Percentiles rank a stretch among this genome's conserved stretches.
These are phyloP conservation scores for Actinomucor elegans DNA, from an alignment of 371 early-diverging fungal species.

Conservation along the genomic window DNA sequence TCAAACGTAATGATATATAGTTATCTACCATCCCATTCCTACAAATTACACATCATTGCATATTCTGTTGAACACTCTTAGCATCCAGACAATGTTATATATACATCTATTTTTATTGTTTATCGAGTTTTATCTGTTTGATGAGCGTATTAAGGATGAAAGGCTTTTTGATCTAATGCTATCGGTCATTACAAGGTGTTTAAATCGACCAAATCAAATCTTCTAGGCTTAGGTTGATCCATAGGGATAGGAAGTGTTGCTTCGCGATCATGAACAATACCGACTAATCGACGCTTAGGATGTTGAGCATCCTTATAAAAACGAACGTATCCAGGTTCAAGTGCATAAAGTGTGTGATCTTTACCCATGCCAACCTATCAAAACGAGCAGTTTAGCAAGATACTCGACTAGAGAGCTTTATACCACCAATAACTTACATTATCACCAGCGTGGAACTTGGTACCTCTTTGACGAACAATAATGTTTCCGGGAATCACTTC, in stretches of 20 bases:
- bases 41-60: too few relatives aligned
- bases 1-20: too few relatives aligned
- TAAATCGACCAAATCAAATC: slow-evolving; percentile 72
- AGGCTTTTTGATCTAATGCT: neutral
- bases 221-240: slow-evolving; percentile 69
- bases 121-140: neutral
- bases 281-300: slow-evolving; percentile 75
- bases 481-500: slow-evolving; percentile 87
- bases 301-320: slow-evolving; percentile 77
- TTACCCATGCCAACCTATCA: slow-evolving; percentile 85
- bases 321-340: slow-evolving; percentile 82
- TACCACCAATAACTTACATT: slow-evolving; percentile 55
- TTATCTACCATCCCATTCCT: too few relatives aligned
- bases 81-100: slow-evolving; percentile 1
- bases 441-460: slow-evolving; percentile 86
- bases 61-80: neutral
- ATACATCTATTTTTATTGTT: slow-evolving; percentile 14
- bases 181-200: slow-evolving; percentile 35
- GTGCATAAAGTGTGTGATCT: slow-evolving; percentile 90
- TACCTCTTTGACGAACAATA: slow-evolving; percentile 92
- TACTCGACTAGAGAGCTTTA: too few relatives aligned
- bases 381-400: too few relatives aligned
- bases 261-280: slow-evolving; percentile 69
- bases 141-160: too few relatives aligned
- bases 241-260: slow-evolving; percentile 66